Base-by-base conservation (phyloP, 495 filamentous ascomycete species). In the Penicillium fimorum region DNA sequence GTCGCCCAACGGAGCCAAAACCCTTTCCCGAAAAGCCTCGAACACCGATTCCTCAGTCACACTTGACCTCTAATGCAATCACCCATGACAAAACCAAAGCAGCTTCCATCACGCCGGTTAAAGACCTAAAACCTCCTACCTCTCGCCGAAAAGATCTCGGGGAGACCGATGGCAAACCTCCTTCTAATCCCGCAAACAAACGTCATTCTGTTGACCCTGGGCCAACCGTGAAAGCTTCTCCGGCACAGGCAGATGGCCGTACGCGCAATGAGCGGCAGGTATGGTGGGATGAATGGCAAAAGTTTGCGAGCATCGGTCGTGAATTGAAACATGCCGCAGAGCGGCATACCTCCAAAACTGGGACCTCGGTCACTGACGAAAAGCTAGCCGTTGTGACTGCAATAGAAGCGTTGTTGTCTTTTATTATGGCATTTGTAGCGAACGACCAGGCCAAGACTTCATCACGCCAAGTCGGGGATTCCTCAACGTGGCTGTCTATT, bases 251-350 rank as follows among this genome's bases (percentile, higher is more conserved):
- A 51, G 66, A 65, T 41, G 59, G 35, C 17, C 69, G 70, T 24
- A 58, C 62, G 18, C 68, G 68, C 53, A 60, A 67, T 18, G 77
- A 79, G 29, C 70, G 70, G 22, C 65, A 73, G 42, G 65, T 66
- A 20, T 81, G 76, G 76, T 73, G 70, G 40, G 70, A 76, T 24
- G 77, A 82, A 53, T 75, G 69, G 41, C 69, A 70, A 27, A 79
- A 71, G 45, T 74, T 75, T 42, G 57, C 63, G 5, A 70, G 62
- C 12, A 57, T 79, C 17, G 79, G 76, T 7, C 75, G 76, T 43
- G 75, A 80, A 49, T 53, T 81, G 35, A 82, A 82, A 57, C 76
- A 81, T 62, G 71, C 72, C 0, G 73, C 75, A 9, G 76, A 80
- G 41, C 69, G 67, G 29, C 68, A 72, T 48, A 72, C 68, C 17